Evolutionary conservation across 2,329 filamentous ascomycete genomes (phyloP), one percentile per base, ranked within the genome.

Genomic region (Ophiosphaerella korrae): DNA sequence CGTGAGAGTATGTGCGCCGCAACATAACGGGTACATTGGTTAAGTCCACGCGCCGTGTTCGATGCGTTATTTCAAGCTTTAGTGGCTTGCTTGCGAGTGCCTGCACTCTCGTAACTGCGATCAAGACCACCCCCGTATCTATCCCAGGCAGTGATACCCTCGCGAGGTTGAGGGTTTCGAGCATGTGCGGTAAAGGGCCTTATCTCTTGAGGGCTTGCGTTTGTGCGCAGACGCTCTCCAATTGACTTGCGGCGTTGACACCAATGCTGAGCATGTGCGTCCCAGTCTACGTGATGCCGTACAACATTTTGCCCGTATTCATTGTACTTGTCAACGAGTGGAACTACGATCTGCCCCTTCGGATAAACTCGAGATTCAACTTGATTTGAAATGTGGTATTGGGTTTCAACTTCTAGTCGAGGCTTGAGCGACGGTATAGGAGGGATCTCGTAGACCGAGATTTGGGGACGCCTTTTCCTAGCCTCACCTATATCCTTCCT

Each of bases 81-180:
- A 70, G 24, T 60, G 53, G 51, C 62, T 67, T 7, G 67, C 65
- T 26, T 53, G 52, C 73, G 59, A 11, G 68, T 73, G 8, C 73
- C 72, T 33, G 68, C 70, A 58, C 70, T 73, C 46, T 73, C 70
- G 53, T 74, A 74, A 23, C 68, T 67, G 48, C 70, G 72, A 7
- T 60, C 60, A 33, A 72, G 56, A 8, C 74, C 73, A 40, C 74
- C 73, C 44, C 67, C 65, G 55, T 72, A 75, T 3, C 73, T 71
- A 42, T 67, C 73, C 47, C 56, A 60, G 37, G 38, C 43, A 5
- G 54, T 33, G 38, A 49, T 38, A 8, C 45, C 48, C 18, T 54
- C 43, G 34, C 46, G 23, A 45, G 42, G 45, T 44, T 55, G 52
- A 36, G 48, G 37, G 3, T 46, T 52, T 29, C 50, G 45, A 11